Evolutionary conservation across 345 rosid species (phyloP).

Genomic region (Crucihimalaya himalaica): DNA sequence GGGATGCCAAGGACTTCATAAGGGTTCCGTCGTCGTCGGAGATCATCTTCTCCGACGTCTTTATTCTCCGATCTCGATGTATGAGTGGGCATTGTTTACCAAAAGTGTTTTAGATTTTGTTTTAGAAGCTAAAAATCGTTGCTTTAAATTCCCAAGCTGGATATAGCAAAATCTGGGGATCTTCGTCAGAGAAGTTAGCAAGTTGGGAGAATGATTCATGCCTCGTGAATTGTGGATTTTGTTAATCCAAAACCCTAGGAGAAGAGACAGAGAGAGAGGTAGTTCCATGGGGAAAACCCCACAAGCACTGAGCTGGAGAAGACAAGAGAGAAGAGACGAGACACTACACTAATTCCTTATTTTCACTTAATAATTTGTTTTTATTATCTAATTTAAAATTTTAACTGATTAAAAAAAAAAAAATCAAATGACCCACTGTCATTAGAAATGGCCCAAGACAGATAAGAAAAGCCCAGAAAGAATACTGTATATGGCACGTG

Average conservation of each 20-base stretch:
- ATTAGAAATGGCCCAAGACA: neutral
- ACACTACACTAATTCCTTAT: constrained; percentile 3
- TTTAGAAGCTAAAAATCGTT: neutral
- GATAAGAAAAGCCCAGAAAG: neutral
- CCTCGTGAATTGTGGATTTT: constrained; percentile 34
- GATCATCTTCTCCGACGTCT: constrained; percentile 56
- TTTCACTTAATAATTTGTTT: neutral
- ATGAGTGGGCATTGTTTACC: constrained; percentile 49
- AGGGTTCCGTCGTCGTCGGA: constrained; percentile 78
- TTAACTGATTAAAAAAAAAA: neutral
- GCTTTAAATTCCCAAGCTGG: constrained; percentile 1
- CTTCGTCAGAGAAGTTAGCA: neutral
- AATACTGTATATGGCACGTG: neutral
- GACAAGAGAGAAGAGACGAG: constrained; percentile 37
- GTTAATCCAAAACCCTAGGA: constrained; percentile 26
- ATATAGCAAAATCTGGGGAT: constrained; percentile 24
- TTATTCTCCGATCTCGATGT: constrained; percentile 60
- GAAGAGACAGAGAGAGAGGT: constrained; percentile 22
- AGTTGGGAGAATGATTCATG: constrained; percentile 37
- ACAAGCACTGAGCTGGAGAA: constrained; percentile 27
- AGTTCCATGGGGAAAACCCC: constrained; percentile 47
- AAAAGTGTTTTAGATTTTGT: neutral
- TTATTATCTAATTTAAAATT: neutral
- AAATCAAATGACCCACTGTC: neutral
- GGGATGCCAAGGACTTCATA: constrained; percentile 84